Percentiles rank a stretch among this genome's conserved stretches.
Conservation (phyloP, 2,329 filamentous ascomycete species). For the Aspergillus pseudoterreus region DNA sequence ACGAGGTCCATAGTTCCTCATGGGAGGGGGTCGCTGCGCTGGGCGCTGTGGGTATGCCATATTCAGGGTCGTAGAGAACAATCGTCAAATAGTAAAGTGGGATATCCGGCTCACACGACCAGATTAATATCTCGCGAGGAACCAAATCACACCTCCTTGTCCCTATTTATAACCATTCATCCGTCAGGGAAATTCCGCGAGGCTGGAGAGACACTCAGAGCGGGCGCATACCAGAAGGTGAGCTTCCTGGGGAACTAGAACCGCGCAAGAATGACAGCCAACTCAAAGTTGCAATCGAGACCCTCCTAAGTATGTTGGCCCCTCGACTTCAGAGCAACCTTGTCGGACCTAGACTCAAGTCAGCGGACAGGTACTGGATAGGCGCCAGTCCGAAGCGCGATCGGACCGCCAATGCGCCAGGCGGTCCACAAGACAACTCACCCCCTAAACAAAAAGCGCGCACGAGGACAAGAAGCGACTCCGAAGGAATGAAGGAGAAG, state of each 20-base stretch:
- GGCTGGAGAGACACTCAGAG: background rate
- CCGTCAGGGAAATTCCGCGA: background rate
- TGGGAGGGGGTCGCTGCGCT: slow-evolving; percentile 30
- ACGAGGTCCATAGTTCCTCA: slow-evolving; percentile 28
- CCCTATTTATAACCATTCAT: background rate
- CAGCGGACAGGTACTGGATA: slow-evolving; percentile 10
- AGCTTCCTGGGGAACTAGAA: slow-evolving; percentile 1
- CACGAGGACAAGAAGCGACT: slow-evolving; percentile 9
- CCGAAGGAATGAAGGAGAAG: slow-evolving; percentile 17
- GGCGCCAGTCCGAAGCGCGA: slow-evolving; percentile 9
- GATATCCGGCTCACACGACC: no score
- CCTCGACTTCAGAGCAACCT: background rate
- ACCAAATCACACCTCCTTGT: background rate
- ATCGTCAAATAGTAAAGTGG: background rate
- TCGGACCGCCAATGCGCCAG: slow-evolving; percentile 8
- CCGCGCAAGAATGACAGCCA: slow-evolving; percentile 1
- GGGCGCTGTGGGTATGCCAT: slow-evolving; percentile 38
- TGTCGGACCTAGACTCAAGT: slow-evolving; percentile 3
- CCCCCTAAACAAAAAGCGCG: slow-evolving; percentile 2
- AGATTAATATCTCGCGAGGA: background rate
- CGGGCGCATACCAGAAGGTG: background rate
- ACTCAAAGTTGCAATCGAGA: background rate
- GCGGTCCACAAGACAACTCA: slow-evolving; percentile 9
- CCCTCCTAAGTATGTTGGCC: slow-evolving; percentile 5
- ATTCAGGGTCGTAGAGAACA: slow-evolving; percentile 1